Base-by-base conservation (phyloP, 2,329 filamentous ascomycete genomes). In the Nannizziopsis arthrosporioides region DNA sequence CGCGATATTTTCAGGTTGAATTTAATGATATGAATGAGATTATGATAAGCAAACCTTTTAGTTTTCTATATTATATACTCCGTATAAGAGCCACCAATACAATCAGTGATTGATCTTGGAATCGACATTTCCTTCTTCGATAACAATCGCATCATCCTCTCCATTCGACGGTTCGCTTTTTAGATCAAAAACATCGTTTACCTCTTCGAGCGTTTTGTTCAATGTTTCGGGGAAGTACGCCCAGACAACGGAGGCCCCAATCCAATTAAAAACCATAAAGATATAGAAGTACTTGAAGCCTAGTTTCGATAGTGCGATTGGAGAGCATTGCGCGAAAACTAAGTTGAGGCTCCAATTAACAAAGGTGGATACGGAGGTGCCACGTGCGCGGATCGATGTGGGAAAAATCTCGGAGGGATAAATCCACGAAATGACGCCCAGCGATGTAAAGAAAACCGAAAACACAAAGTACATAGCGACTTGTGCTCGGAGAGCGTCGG, bases 281-380 rank as follows among this genome's bases (percentile, higher is more conserved):
- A 68, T 61, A 54, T 73, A 73, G 39, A 73, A 76, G 55, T 74
- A 77, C 15, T 62, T 58, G 53, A 73, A 75, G 0, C 66, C 68
- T 14, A 74, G 59, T 1, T 53, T 57, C 0, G 60, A 61, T 2
- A 73, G 59, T 0, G 70, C 72, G 19, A 64, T 62, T 0, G 73
- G 73, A 2, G 67, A 68, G 51, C 73, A 73, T 49, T 75, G 71
- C 5, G 69, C 68, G 49, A 76, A 72, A 15, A 75, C 58, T 3
- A 75, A 59, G 50, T 68, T 72, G 18, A 70, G 47, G 11, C 61
- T 59, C 70, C 70, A 73, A 51, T 72, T 73, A 1, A 47, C 48
- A 18, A 51, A 43, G 5, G 70, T 72, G 1, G 68, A 67, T 10
- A 71, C 52, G 0, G 67, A 63, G n/a, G 66, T 68, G 12, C 68